Evolutionary conservation across 1,284 basidiomycete genomes (phyloP), one percentile per base, ranked within the genome.

Genomic region (Fomitiporia mediterranea): DNA sequence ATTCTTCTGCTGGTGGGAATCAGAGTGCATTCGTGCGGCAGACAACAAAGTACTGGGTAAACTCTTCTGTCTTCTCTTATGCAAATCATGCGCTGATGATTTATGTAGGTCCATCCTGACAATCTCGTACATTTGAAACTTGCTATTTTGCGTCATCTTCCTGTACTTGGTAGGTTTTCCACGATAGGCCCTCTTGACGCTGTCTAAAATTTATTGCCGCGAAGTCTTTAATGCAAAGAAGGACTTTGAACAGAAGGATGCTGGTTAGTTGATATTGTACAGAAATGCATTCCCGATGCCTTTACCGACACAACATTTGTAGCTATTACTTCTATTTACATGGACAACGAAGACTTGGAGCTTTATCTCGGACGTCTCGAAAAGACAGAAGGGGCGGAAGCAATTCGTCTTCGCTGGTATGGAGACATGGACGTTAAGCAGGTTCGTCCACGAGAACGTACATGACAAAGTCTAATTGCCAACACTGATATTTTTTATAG

Each of bases 41-140:
- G 71, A 99, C 96, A 35, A 99, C 96, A 15, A 99, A 99, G 72
- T 99, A 99, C 70, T 99, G 96, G 96, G 96, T 92, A 64, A 60
- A 75, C 7, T 17, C 23, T 13, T 19, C 11, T 49, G n/a, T 28
- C 21, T 42, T 15, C 13, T n/a, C 5, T 8, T 28, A 11, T 17
- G 6, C 35, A n/a, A 13, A 8, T 30, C 39, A 8, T 28, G 21
- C 27, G 27, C 27, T 42, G 8, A 19, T 19, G 23, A 23, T 21
- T 49, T n/a, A 21, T n/a, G 55, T 43, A 90, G 88, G 87, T 96
- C 0, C 94, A 97, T 69, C 89, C 89, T 7, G 94, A 97, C 70
- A 91, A 98, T 71, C 84, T 98, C 58, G 91, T 99, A 23, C 88
- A 94, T n/a, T 80, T 99, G 60, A 99, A 99, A 73, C 74, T 99